Evolutionary conservation across 345 rosid species (phyloP), one percentile per base, ranked within the genome.

Genomic region (Triadica sebifera): DNA sequence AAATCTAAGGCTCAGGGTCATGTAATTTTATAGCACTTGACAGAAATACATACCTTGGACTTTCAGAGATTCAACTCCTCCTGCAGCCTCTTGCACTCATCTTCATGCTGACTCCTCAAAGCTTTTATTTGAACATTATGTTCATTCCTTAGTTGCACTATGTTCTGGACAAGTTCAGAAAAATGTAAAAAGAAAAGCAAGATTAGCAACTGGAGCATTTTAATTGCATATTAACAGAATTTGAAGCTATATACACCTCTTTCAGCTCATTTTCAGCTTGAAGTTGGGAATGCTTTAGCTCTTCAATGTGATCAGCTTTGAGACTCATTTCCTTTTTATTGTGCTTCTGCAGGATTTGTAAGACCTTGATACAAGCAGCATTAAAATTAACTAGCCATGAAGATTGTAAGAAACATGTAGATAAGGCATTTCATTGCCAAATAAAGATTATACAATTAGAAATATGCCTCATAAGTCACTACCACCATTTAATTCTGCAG

Each of bases 41-140:
- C n/a, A n/a, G n/a, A n/a, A n/a, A 67, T 61, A 57, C 83, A 34
- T 72, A 89, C 94, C 85, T 86, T 90, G 74, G 91, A 83, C 80
- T 85, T 90, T 66, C 89, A 94, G 51, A 90, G 91, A 83, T 86
- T 78, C 73, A 89, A 62, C 79, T 92, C 93, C 55, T 89, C 97
- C 74, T 84, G 90, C 62, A 93, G 87, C 72, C 81, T 89, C 73
- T 71, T 82, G 80, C 83, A 80, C 58, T 92, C 97, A 82, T 94
- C 94, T 78, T 94, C 97, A 79, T 84, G 82, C 81, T 89, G 82
- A 81, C 91, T 82, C 79, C 74, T 80, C 75, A 86, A 66, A 74
- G 97, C 89, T 81, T 84, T 89, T 78, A 90, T 67, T 84, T 86
- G 90, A 84, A 85, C 89, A 69, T 90, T 96, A 81, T 88, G 93